Conservation (phyloP, 2,329 filamentous ascomycete species). For the Exophiala mesophila region DNA sequence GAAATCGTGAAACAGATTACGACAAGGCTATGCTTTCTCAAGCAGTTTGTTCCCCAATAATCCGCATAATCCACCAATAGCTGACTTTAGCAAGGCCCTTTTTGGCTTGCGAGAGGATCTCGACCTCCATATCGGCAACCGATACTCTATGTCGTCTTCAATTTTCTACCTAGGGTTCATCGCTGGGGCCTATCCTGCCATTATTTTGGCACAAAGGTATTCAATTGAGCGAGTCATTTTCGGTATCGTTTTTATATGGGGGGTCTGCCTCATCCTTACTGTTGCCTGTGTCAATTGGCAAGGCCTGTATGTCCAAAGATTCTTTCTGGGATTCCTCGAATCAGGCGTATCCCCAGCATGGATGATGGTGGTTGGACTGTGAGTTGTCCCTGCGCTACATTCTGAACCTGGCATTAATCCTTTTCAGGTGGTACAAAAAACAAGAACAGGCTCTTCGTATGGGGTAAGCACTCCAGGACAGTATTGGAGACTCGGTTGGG, state of each 20-base stretch:
- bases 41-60: slow-evolving; percentile 37
- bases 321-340: slow-evolving; percentile 59
- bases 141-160: slow-evolving; percentile 33
- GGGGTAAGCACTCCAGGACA: too few species aligned
- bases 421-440: slow-evolving; percentile 63
- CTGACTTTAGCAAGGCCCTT: slow-evolving; percentile 32
- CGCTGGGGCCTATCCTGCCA: slow-evolving; percentile 67
- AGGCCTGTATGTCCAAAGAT: slow-evolving; percentile 62
- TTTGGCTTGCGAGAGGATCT: slow-evolving; percentile 42
- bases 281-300: slow-evolving; percentile 60
- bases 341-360: slow-evolving; percentile 61
- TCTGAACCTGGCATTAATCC: too few species aligned
- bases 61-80: background rate
- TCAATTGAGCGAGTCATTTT: slow-evolving; percentile 59
- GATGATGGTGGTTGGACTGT: slow-evolving; percentile 58
- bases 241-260: slow-evolving; percentile 60
- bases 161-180: slow-evolving; percentile 71
- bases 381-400: too few species aligned
- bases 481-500: too few species aligned
- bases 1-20: too few species aligned
- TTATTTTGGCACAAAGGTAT: slow-evolving; percentile 64
- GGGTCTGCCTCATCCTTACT: slow-evolving; percentile 61
- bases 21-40: slow-evolving; percentile 55
- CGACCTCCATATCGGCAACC: slow-evolving; percentile 38
- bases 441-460: slow-evolving; percentile 60